Evolutionary conservation across 345 rosid genomes (phyloP).

Genomic region (Populus tremula): DNA sequence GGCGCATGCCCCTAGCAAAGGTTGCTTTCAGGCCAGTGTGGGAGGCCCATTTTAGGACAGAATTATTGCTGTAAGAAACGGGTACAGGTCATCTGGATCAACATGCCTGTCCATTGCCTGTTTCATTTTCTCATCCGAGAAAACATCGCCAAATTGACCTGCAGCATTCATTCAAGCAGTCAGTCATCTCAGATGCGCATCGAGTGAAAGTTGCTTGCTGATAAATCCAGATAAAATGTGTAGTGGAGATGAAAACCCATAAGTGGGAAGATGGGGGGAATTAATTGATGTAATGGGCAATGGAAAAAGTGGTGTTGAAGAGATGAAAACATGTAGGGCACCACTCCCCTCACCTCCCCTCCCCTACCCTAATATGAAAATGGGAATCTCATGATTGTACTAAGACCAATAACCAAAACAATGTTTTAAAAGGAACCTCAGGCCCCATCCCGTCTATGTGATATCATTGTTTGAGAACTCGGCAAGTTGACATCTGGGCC

Average conservation of each 20-base stretch:
- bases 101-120: neutral
- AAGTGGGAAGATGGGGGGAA: neutral
- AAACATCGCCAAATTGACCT: neutral
- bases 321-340: slow-evolving; percentile 32
- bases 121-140: neutral
- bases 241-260: neutral
- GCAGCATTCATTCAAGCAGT: neutral
- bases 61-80: neutral
- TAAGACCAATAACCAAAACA: slow-evolving; percentile 12
- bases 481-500: slow-evolving; percentile 28
- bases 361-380: slow-evolving; percentile 4
- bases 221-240: neutral
- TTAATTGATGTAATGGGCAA: slow-evolving; percentile 27
- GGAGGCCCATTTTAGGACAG: slow-evolving; percentile 8
- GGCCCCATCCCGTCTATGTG: slow-evolving; percentile 26
- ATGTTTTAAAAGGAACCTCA: neutral
- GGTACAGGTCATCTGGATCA: neutral
- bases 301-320: neutral
- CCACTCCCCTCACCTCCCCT: slow-evolving; percentile 24
- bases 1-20: neutral
- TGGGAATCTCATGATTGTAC: slow-evolving; percentile 40
- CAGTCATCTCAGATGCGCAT: neutral
- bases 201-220: neutral
- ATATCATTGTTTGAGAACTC: slow-evolving; percentile 13
- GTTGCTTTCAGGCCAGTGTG: neutral